Percentiles rank a stretch among this genome's conserved stretches.
Evolutionary conservation across 2,329 filamentous ascomycete species (phyloP).

Genomic region (Penicillium hesseltinei): DNA sequence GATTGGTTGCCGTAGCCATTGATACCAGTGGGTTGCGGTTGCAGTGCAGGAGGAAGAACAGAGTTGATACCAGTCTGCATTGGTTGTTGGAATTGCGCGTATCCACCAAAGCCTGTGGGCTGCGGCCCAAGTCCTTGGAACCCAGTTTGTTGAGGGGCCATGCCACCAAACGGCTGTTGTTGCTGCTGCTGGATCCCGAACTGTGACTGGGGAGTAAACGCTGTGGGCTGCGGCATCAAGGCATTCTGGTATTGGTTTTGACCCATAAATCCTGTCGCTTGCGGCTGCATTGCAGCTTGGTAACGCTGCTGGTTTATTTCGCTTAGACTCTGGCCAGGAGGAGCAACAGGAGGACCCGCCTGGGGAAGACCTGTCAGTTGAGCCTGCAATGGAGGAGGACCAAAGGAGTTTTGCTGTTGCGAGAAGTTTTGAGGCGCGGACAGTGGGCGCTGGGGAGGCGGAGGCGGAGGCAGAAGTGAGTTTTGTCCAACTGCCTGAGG

Average conservation of each 20-base stretch:
- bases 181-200: slow-evolving; percentile 51
- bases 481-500: slow-evolving; percentile 62
- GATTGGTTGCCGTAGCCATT: slow-evolving; percentile 51
- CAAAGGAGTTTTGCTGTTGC: slow-evolving; percentile 70
- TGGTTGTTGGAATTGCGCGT: slow-evolving; percentile 50
- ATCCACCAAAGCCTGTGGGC: slow-evolving; percentile 53
- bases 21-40: slow-evolving; percentile 50
- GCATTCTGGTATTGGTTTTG: slow-evolving; percentile 42
- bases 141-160: slow-evolving; percentile 40
- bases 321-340: slow-evolving; percentile 72
- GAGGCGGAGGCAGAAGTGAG: slow-evolving; percentile 72
- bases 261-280: slow-evolving; percentile 62
- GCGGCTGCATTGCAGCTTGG: slow-evolving; percentile 59
- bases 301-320: slow-evolving; percentile 67
- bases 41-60: slow-evolving; percentile 54
- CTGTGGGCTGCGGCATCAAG: slow-evolving; percentile 48
- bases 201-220: slow-evolving; percentile 45
- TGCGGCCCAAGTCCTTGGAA: slow-evolving; percentile 50
- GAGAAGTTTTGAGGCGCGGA: slow-evolving; percentile 80
- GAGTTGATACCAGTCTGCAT: slow-evolving; percentile 49
- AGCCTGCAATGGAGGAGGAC: slow-evolving; percentile 71
- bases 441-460: slow-evolving; percentile 75
- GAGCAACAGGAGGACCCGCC: slow-evolving; percentile 58
- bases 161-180: slow-evolving; percentile 32
- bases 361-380: slow-evolving; percentile 76